Conservation (phyloP, 2,329 filamentous ascomycete genomes). For the Fusarium sp. region DNA sequence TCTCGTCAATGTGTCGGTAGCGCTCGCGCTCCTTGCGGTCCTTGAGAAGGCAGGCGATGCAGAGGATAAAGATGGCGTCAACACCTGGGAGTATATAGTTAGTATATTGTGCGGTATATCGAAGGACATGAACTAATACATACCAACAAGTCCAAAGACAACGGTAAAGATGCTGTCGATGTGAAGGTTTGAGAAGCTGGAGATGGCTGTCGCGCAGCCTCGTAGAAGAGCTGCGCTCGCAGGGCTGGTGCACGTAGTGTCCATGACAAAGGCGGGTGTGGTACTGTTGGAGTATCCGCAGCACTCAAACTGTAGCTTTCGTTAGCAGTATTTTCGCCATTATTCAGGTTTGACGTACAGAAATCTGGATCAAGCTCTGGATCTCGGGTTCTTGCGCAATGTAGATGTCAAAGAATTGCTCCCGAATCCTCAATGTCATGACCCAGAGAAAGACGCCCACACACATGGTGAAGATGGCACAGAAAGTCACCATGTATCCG, state of each 20-base stretch:
- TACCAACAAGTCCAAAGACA: constrained; percentile 82
- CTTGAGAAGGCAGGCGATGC: constrained; percentile 81
- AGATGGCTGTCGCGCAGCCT: constrained; percentile 77
- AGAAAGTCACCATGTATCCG: constrained; percentile 72
- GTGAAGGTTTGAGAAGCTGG: constrained; percentile 76
- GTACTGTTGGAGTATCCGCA: constrained; percentile 83
- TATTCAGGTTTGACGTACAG: constrained; percentile 59
- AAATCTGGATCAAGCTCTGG: constrained; percentile 77
- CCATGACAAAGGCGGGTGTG: constrained; percentile 77
- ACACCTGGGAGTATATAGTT: constrained; percentile 56
- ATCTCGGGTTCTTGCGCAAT: constrained; percentile 64
- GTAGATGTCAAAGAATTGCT: constrained; percentile 72
- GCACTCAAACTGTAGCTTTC: constrained; percentile 73
- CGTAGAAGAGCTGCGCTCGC: constrained; percentile 76
- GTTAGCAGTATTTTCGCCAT: background rate
- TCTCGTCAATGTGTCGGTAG: constrained; percentile 85
- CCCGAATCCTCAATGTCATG: constrained; percentile 75
- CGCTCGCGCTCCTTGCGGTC: constrained; percentile 83
- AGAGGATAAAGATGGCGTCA: constrained; percentile 75
- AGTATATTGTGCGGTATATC: background rate
- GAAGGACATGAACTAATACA: constrained; percentile 33
- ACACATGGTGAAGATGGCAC: constrained; percentile 72
- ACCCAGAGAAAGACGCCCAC: constrained; percentile 79
- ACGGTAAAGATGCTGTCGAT: constrained; percentile 83
- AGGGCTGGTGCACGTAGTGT: constrained; percentile 75